Evolutionary conservation across 257 asterid species (phyloP).

Genomic region (Solanum ahanhuiri): DNA sequence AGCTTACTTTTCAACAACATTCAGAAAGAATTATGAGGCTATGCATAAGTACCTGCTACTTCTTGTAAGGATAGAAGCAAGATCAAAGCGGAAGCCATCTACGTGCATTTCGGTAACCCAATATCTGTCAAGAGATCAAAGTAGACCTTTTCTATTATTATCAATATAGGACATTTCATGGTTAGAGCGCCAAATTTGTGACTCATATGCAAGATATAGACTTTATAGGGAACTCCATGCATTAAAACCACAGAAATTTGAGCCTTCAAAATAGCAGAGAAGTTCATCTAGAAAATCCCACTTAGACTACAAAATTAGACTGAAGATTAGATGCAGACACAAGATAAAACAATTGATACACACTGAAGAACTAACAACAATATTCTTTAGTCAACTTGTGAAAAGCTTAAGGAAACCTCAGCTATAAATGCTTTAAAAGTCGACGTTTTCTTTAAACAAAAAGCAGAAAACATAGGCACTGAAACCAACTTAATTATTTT

Average conservation of each 20-base stretch:
- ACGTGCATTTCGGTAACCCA: slow-evolving; percentile 98
- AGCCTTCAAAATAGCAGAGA: background rate
- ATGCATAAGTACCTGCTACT: slow-evolving; percentile 68
- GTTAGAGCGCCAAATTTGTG: background rate
- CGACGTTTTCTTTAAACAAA: background rate
- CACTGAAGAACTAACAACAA: background rate
- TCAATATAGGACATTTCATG: background rate
- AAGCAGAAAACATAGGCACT: background rate
- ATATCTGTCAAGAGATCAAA: slow-evolving; percentile 52
- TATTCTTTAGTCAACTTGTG: background rate
- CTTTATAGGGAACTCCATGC: background rate
- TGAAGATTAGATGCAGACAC: background rate
- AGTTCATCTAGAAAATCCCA: background rate
- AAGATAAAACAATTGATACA: background rate
- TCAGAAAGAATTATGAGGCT: background rate
- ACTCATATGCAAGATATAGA: background rate
- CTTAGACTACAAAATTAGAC: background rate
- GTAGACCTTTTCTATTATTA: background rate
- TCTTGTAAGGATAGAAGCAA: slow-evolving; percentile 90
- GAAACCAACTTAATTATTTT: background rate
- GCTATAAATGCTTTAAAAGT: background rate
- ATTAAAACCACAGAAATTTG: background rate
- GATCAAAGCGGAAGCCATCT: slow-evolving; percentile 98
- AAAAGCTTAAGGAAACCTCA: background rate
- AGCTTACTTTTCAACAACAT: background rate